Evolutionary conservation across 1,139 yeast genomes (phyloP).

Genomic region (Candida sanyaensis): DNA sequence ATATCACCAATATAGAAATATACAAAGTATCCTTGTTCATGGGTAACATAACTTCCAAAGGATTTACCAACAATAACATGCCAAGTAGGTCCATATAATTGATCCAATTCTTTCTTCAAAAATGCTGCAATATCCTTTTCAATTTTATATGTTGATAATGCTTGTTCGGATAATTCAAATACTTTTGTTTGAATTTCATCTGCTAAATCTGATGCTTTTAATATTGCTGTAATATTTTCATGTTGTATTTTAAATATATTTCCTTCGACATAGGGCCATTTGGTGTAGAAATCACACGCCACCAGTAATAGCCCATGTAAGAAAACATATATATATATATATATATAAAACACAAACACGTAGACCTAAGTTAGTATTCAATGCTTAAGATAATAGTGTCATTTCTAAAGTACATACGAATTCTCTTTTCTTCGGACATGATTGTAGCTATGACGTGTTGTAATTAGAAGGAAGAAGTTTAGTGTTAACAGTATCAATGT

Average conservation of each 20-base stretch:
- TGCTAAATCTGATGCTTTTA: constrained; percentile 51
- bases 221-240: constrained; percentile 29
- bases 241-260: background rate
- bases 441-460: background rate
- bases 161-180: constrained; percentile 58
- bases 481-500: no score
- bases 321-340: no score
- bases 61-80: constrained; percentile 93
- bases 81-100: constrained; percentile 81
- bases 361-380: background rate
- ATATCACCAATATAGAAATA: constrained; percentile 82
- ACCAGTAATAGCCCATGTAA: background rate
- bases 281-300: background rate
- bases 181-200: constrained; percentile 62
- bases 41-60: constrained; percentile 93
- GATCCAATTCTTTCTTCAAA: constrained; percentile 70
- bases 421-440: constrained; percentile 3
- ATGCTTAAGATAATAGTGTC: background rate
- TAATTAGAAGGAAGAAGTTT: background rate
- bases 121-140: constrained; percentile 81
- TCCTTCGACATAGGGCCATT: no score
- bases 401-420: background rate
- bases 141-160: constrained; percentile 40
- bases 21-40: constrained; percentile 78
- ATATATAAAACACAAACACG: background rate